Conservation (phyloP, 108 stramenopile genomes). For the Pelagomonas calceolata region DNA sequence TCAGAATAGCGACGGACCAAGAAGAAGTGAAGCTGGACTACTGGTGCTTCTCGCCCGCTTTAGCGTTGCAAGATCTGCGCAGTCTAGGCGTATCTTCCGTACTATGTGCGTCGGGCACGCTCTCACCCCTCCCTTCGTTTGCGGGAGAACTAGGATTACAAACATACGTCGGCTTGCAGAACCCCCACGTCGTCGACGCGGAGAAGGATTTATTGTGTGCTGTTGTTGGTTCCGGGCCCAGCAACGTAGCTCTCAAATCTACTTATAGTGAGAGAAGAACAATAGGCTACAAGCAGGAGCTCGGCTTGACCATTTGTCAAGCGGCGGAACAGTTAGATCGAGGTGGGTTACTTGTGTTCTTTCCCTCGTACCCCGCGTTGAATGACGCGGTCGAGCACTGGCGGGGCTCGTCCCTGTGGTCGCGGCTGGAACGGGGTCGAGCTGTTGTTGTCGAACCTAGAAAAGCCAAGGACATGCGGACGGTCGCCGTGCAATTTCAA, state of each 20-base stretch:
- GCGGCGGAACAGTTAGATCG: slow-evolving; percentile 48
- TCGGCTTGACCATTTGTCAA: slow-evolving; percentile 62
- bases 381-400: background rate
- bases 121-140: slow-evolving; percentile 82
- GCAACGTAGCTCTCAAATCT: slow-evolving; percentile 58
- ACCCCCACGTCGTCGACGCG: slow-evolving; percentile 79
- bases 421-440: slow-evolving; percentile 42
- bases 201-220: slow-evolving; percentile 65
- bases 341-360: slow-evolving; percentile 89
- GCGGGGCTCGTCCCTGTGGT: background rate
- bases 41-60: slow-evolving; percentile 93
- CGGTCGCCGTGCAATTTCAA: slow-evolving; percentile 1
- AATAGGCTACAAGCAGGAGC: slow-evolving; percentile 71
- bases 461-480: slow-evolving; percentile 7
- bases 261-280: slow-evolving; percentile 70
- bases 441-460: slow-evolving; percentile 29
- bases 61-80: slow-evolving; percentile 80
- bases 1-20: background rate
- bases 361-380: slow-evolving; percentile 69
- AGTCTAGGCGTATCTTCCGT: slow-evolving; percentile 67
- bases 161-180: slow-evolving; percentile 78
- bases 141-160: slow-evolving; percentile 68
- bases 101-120: slow-evolving; percentile 84
- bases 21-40: slow-evolving; percentile 44
- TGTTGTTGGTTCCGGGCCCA: slow-evolving; percentile 70